A percentile compares a stretch with the other conserved stretches of the same genome.
These are phyloP conservation scores for Neospermospora avenae DNA, from an alignment of 2,329 filamentous ascomycete genomes.

Conservation along the genomic window DNA sequence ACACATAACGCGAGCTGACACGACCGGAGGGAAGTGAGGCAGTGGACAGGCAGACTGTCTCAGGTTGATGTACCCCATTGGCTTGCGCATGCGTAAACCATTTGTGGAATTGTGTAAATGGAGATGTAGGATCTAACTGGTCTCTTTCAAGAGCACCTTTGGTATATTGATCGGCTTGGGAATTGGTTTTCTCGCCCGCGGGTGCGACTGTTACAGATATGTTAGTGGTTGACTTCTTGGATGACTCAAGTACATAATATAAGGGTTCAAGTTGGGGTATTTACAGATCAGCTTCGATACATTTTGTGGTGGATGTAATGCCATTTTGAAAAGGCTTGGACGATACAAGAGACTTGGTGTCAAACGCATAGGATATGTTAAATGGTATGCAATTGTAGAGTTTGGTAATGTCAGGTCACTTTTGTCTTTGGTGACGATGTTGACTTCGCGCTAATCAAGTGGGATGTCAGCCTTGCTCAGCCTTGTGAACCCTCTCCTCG, in stretches of 20 bases:
- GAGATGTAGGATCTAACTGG: constrained; percentile 59
- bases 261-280: constrained; percentile 8
- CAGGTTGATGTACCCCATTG: constrained; percentile 66
- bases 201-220: constrained; percentile 53
- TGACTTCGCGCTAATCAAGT: constrained; percentile 12
- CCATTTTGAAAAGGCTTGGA: constrained; percentile 26
- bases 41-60: constrained; percentile 85
- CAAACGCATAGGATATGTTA: constrained; percentile 20
- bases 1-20: constrained; percentile 82
- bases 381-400: neutral
- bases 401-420: constrained; percentile 9
- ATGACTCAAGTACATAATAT: neutral
- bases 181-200: constrained; percentile 52
- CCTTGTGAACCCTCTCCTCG: neutral
- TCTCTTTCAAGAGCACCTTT: constrained; percentile 57
- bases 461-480: constrained; percentile 16
- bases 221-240: neutral
- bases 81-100: constrained; percentile 79
- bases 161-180: constrained; percentile 75
- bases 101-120: constrained; percentile 78
- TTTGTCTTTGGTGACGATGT: constrained; percentile 10
- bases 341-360: constrained; percentile 21
- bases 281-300: constrained; percentile 35
- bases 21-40: constrained; percentile 78
- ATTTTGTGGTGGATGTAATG: constrained; percentile 28